These are phyloP conservation scores for Annona squamosa DNA, from an alignment of 164 flowering plant species.

Conservation along the genomic window DNA sequence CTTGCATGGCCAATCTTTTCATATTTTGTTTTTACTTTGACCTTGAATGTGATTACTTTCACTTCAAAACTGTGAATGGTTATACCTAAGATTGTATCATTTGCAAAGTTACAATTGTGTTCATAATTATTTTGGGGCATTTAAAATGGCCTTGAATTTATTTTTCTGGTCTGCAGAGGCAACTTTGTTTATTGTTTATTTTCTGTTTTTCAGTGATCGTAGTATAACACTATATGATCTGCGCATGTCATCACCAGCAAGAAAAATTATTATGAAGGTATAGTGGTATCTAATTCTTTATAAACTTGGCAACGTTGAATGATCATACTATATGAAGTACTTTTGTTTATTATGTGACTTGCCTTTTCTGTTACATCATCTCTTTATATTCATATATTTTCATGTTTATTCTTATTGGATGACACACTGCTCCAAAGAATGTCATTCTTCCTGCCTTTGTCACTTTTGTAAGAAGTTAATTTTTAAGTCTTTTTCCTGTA, in stretches of 20 bases:
- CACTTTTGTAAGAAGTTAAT: not conserved
- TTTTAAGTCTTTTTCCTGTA: constrained; percentile 6
- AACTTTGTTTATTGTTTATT: not conserved
- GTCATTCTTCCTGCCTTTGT: not conserved
- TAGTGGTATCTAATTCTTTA: not conserved
- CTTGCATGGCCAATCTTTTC: too few relatives aligned
- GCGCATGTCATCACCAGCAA: constrained; percentile 65
- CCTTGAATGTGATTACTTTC: too few relatives aligned
- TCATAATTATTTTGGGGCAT: not conserved
- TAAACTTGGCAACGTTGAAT: not conserved
- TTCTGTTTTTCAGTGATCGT: constrained; percentile 57
- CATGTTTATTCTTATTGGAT: not conserved
- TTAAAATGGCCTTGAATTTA: not conserved
- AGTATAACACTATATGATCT: constrained; percentile 79
- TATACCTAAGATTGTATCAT: not conserved
- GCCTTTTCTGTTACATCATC: not conserved
- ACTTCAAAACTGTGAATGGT: too few relatives aligned
- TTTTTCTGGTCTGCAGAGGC: constrained; percentile 7
- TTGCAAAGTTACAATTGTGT: not conserved
- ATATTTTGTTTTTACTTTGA: too few relatives aligned
- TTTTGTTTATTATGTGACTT: not conserved
- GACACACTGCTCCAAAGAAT: not conserved
- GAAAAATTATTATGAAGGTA: constrained; percentile 84
- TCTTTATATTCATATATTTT: not conserved
- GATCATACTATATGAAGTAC: not conserved